Conservation (phyloP, 768 basidiomycete species). For the Podaxis sp. region DNA sequence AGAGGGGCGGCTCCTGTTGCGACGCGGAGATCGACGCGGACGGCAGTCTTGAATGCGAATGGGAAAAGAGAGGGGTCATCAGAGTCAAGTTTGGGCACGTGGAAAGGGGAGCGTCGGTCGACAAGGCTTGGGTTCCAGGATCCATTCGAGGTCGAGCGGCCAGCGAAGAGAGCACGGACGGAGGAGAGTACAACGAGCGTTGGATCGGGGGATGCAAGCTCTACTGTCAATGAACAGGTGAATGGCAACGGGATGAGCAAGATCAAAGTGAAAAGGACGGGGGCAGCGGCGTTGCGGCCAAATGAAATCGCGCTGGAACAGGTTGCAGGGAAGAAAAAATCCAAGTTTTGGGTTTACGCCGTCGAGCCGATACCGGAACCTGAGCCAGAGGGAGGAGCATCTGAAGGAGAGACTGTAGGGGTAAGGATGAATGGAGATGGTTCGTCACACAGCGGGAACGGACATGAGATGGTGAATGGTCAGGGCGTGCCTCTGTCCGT, state of each 20-base stretch:
- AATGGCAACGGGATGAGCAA: constrained; percentile 26
- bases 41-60: constrained; percentile 42
- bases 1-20: constrained; percentile 27
- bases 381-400: constrained; percentile 13
- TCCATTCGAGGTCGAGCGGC: constrained; percentile 44
- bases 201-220: constrained; percentile 41
- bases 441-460: constrained; percentile 1
- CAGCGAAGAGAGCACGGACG: constrained; percentile 69
- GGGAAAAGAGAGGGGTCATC: constrained; percentile 50
- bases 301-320: constrained; percentile 73
- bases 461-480: not conserved
- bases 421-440: not conserved
- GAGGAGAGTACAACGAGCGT: constrained; percentile 65
- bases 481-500: not conserved
- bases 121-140: constrained; percentile 59
- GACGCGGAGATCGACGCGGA: constrained; percentile 54
- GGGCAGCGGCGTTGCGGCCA: constrained; percentile 65
- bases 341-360: constrained; percentile 87
- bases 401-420: not conserved
- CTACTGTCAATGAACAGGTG: constrained; percentile 20
- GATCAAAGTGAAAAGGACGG: constrained; percentile 45
- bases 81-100: constrained; percentile 44
- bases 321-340: constrained; percentile 76
- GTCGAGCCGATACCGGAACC: constrained; percentile 60
- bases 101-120: constrained; percentile 77